A percentile compares a stretch with the other conserved stretches of the same genome.
phyloP scores from a whole-genome alignment of 202 grass and related monocot species.

The Bolboschoenoplectus hybrid region DNA sequence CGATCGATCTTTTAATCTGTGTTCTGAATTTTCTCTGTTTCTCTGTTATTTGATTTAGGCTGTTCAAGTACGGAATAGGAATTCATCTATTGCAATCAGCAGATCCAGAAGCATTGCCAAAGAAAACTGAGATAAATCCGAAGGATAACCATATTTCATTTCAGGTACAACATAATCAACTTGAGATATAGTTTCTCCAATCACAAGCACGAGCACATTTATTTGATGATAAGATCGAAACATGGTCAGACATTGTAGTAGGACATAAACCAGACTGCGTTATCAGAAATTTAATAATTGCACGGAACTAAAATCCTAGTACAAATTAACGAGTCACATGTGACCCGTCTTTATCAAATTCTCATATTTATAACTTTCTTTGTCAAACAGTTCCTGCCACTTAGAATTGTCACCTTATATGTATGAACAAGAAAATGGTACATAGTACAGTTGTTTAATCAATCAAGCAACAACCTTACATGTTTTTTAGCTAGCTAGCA shows the following conservation, averaged over 20 bases:
- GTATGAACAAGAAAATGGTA: not conserved
- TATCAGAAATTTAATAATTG: not conserved
- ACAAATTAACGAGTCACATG: not conserved
- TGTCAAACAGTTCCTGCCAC: not conserved
- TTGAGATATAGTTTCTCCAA: not conserved
- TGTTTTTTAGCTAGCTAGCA: not conserved
- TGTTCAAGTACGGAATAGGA: conserved; percentile 87
- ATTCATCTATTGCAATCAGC: conserved; percentile 79
- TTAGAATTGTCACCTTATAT: not conserved
- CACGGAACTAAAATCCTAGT: conserved; percentile 1
- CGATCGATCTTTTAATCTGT: not conserved
- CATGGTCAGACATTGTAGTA: not conserved
- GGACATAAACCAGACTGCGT: not conserved
- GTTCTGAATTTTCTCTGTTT: not conserved
- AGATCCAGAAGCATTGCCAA: conserved; percentile 53
- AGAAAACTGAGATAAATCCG: conserved; percentile 77
- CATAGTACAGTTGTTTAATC: not conserved
- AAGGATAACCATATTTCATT: conserved; percentile 98
- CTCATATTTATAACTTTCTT: not conserved
- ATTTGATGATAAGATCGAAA: no score
- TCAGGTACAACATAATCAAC: conserved; percentile 52
- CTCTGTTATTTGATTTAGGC: conserved; percentile 42
- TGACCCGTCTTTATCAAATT: conserved; percentile 13
- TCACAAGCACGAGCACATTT: no score
- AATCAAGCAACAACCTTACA: not conserved